Conservation (phyloP, 1,284 basidiomycete species). For the Amylostereum areolatum region DNA sequence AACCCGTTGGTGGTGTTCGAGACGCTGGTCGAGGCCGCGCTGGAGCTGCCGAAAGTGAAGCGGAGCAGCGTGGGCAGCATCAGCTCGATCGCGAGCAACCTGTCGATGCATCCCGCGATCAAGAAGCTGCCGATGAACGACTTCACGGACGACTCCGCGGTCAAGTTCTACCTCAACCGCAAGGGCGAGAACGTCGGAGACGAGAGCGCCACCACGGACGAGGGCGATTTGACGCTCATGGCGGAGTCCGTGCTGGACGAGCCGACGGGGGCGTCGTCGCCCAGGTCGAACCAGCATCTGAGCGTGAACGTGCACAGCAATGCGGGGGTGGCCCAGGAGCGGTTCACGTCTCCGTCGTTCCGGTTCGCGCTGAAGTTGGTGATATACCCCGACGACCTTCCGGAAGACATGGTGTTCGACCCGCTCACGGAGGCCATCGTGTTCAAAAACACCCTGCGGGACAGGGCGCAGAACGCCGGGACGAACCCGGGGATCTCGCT, state of each 20-base stretch:
- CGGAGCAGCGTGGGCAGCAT: constrained; percentile 91
- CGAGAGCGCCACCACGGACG: constrained; percentile 25
- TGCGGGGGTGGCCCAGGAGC: constrained; percentile 37
- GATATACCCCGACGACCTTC: constrained; percentile 85
- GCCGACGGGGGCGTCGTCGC: constrained; percentile 16
- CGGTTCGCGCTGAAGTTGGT: constrained; percentile 84
- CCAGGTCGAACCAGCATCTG: too few relatives aligned
- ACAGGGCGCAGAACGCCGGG: constrained; percentile 37
- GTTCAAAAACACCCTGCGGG: constrained; percentile 63
- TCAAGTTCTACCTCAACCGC: constrained; percentile 92
- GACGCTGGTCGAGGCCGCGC: constrained; percentile 69
- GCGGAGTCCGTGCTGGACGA: constrained; percentile 29
- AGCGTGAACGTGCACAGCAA: constrained; percentile 12
- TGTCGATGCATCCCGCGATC: constrained; percentile 92
- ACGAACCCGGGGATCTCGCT: constrained; percentile 48
- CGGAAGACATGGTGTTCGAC: constrained; percentile 91
- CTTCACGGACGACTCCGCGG: constrained; percentile 93
- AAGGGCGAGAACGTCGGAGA: constrained; percentile 31
- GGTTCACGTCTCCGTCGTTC: constrained; percentile 74
- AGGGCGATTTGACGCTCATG: constrained; percentile 48
- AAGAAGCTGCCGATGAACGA: constrained; percentile 91
- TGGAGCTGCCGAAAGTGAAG: constrained; percentile 83
- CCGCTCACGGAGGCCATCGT: constrained; percentile 88
- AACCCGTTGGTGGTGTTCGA: constrained; percentile 87
- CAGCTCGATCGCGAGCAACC: constrained; percentile 84